A percentile compares a stretch with the other conserved stretches of the same genome.
These are phyloP conservation scores for Sonneratia caseolaris DNA, from an alignment of 345 rosid species.

Conservation along the genomic window DNA sequence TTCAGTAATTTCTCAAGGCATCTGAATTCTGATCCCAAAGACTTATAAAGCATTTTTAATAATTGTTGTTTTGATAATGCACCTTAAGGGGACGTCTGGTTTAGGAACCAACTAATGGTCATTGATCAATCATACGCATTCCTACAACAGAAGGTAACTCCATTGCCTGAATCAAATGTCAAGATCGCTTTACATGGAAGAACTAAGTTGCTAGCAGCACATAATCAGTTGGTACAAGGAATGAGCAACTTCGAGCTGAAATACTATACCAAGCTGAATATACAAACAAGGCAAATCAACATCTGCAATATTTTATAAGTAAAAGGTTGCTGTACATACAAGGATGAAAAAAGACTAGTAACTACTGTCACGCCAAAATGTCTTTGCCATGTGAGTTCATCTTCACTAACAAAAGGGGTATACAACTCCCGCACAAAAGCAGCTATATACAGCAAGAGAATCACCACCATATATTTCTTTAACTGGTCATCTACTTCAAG, in stretches of 20 bases:
- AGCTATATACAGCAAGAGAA: background rate
- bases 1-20: too few relatives aligned
- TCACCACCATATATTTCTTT: background rate
- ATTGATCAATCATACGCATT: background rate
- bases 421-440: background rate
- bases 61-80: too few relatives aligned
- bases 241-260: background rate
- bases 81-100: background rate
- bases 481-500: background rate
- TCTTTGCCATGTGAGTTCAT: too few relatives aligned
- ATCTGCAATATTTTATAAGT: background rate
- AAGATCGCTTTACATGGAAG: background rate
- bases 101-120: background rate
- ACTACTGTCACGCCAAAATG: too few relatives aligned
- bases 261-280: background rate
- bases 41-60: too few relatives aligned
- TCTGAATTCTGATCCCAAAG: too few relatives aligned
- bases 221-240: background rate
- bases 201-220: background rate
- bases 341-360: background rate
- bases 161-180: background rate
- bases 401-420: too few relatives aligned
- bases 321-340: background rate
- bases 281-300: background rate
- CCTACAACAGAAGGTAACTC: background rate